A percentile compares a stretch with the other conserved stretches of the same genome.
phyloP scores from a whole-genome alignment of 2,329 filamentous ascomycete genomes.

The Claviceps humidiphila region DNA sequence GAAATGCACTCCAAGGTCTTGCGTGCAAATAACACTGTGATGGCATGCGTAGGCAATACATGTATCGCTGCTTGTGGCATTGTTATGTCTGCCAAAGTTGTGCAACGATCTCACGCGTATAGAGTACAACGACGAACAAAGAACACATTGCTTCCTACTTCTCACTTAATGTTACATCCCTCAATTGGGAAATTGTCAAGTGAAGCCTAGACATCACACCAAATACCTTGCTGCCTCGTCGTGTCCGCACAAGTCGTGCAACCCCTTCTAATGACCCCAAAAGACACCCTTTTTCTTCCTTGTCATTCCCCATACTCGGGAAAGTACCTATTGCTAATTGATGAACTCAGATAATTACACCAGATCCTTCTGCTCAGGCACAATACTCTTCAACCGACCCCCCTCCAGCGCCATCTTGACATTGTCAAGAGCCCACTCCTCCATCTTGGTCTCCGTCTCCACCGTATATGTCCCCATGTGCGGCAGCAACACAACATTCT shows the following conservation, averaged over 20 bases:
- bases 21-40: not conserved
- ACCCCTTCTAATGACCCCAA: too few species aligned
- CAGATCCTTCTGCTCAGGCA: conserved; percentile 51
- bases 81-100: not conserved
- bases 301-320: too few species aligned
- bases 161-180: too few species aligned
- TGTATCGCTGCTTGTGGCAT: not conserved
- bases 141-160: too few species aligned
- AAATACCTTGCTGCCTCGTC: too few species aligned
- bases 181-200: too few species aligned
- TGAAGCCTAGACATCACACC: too few species aligned
- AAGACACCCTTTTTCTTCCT: too few species aligned
- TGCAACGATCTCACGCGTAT: too few species aligned
- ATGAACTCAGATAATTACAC: conserved; percentile 2
- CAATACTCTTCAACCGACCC: conserved; percentile 51
- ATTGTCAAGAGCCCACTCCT: conserved; percentile 63
- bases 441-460: conserved; percentile 55
- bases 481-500: conserved; percentile 60
- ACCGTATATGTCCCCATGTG: conserved; percentile 79
- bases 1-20: not conserved
- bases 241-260: too few species aligned
- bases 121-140: too few species aligned
- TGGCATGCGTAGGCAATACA: not conserved
- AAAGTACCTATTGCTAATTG: too few species aligned
- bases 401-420: conserved; percentile 48